Evolutionary conservation across 176 grass and related monocot genomes (phyloP).

Genomic region (bread wheat (Triticum aestivum)): DNA sequence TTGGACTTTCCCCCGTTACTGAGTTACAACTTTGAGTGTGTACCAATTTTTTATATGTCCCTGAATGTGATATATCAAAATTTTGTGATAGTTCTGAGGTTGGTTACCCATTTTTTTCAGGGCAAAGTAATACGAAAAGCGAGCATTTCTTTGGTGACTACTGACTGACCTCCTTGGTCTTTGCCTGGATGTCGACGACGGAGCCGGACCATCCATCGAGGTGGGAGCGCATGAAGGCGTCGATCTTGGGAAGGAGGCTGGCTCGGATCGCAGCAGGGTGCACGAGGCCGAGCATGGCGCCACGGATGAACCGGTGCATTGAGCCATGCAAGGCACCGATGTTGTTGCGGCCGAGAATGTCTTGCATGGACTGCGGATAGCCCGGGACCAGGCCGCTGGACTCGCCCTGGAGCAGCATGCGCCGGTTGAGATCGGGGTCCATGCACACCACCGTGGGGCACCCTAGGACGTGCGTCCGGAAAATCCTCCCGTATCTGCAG

Average conservation of each 20-base stretch:
- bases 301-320: conserved; percentile 73
- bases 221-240: conserved; percentile 83
- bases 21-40: too few species aligned
- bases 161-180: conserved; percentile 85
- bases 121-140: too few species aligned
- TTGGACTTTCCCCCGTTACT: too few species aligned
- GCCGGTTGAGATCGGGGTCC: conserved; percentile 90
- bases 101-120: too few species aligned
- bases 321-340: conserved; percentile 84
- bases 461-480: conserved; percentile 92
- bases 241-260: conserved; percentile 77
- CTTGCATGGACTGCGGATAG: conserved; percentile 93
- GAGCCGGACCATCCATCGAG: conserved; percentile 52
- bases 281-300: conserved; percentile 74
- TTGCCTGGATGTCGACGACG: conserved; percentile 81
- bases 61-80: too few species aligned
- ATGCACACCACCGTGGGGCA: conserved; percentile 99
- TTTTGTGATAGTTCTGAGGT: too few species aligned
- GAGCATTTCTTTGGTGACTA: too few species aligned
- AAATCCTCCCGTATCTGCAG: conserved; percentile 80
- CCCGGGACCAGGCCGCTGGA: conserved; percentile 77
- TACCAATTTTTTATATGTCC: too few species aligned
- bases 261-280: conserved; percentile 62
- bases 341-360: conserved; percentile 81
- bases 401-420: conserved; percentile 64